Evolutionary conservation across 73 alveolate species (phyloP).

Genomic region (Paramecium primaurelia): DNA sequence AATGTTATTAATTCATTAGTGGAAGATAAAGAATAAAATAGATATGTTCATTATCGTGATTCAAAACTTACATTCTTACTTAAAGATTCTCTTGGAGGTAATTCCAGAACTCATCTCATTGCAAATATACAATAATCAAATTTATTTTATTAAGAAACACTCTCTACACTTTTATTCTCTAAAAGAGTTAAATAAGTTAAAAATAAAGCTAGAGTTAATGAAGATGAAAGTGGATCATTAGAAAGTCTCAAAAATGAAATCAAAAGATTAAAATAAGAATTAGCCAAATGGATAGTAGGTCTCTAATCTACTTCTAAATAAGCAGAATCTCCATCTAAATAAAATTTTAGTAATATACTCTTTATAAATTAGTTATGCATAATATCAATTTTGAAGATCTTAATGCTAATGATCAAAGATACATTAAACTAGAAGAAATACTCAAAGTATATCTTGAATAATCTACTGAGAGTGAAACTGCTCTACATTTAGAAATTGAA

Average conservation of each 20-base stretch:
- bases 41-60: conserved; percentile 76
- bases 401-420: conserved; percentile 13
- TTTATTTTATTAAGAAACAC: conserved; percentile 69
- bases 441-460: conserved; percentile 49
- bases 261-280: conserved; percentile 54
- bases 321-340: not conserved
- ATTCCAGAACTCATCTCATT: conserved; percentile 74
- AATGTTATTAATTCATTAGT: conserved; percentile 80
- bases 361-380: not conserved
- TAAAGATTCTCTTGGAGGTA: conserved; percentile 70
- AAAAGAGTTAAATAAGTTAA: conserved; percentile 71
- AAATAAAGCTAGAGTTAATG: conserved; percentile 66
- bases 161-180: conserved; percentile 69
- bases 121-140: conserved; percentile 70
- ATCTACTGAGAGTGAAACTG: conserved; percentile 57
- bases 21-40: conserved; percentile 31
- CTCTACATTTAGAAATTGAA: conserved; percentile 40
- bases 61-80: conserved; percentile 74
- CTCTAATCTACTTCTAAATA: not conserved
- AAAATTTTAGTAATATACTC: not conserved
- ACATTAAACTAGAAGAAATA: conserved; percentile 51
- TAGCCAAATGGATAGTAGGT: conserved; percentile 33
- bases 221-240: conserved; percentile 60
- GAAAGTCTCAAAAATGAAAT: conserved; percentile 60
- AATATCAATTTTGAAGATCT: not conserved